Conservation (phyloP, 768 basidiomycete genomes). For the Leucocoprinus sp. region DNA sequence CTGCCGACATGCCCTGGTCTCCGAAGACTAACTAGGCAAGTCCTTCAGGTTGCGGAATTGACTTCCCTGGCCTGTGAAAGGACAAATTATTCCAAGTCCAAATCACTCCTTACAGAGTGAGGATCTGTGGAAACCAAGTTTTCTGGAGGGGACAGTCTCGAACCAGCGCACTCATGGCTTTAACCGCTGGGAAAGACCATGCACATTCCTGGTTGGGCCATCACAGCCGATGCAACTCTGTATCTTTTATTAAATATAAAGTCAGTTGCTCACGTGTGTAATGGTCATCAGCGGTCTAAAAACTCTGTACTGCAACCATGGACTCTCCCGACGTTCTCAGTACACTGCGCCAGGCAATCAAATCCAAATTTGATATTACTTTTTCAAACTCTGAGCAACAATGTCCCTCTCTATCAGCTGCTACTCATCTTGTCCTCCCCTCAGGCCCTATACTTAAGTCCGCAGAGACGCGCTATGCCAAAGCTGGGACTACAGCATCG, state of each 20-base stretch:
- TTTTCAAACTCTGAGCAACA: slow-evolving; percentile 38
- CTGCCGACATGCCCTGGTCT: slow-evolving; percentile 82
- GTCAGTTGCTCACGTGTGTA: not conserved
- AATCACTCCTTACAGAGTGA: slow-evolving; percentile 54
- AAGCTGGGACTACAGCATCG: slow-evolving; percentile 36
- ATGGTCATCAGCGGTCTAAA: not conserved
- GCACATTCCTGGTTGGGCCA: slow-evolving; percentile 80
- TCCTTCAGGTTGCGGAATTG: slow-evolving; percentile 84
- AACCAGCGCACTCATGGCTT: slow-evolving; percentile 77
- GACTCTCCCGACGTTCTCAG: slow-evolving; percentile 42
- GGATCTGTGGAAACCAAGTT: slow-evolving; percentile 79
- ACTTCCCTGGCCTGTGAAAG: slow-evolving; percentile 86
- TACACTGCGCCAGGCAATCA: slow-evolving; percentile 56
- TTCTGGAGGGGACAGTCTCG: slow-evolving; percentile 92
- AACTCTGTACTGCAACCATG: slow-evolving; percentile 19
- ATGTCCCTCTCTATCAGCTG: slow-evolving; percentile 40
- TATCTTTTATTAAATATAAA: slow-evolving; percentile 14
- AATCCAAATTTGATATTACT: slow-evolving; percentile 39
- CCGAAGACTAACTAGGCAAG: slow-evolving; percentile 89
- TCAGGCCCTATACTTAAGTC: slow-evolving; percentile 56
- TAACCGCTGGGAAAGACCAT: slow-evolving; percentile 53
- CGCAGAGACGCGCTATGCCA: slow-evolving; percentile 69
- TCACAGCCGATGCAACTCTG: slow-evolving; percentile 70
- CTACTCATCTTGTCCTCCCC: slow-evolving; percentile 58
- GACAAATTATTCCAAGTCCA: slow-evolving; percentile 75